Base-by-base conservation (phyloP, 2,329 filamentous ascomycete species). In the Diplodia mutila region DNA sequence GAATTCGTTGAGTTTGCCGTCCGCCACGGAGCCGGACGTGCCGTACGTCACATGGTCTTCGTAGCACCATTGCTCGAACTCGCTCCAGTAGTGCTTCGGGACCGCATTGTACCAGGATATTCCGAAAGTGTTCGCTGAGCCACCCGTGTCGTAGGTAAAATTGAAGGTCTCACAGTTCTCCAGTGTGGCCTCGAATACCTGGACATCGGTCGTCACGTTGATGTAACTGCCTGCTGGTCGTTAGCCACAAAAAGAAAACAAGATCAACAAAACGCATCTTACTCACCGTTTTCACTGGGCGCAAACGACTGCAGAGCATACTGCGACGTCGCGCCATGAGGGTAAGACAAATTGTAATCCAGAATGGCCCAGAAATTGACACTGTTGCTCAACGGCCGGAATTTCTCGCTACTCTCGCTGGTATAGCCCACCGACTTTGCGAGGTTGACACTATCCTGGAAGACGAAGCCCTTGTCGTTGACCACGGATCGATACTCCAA, bases 241-340 rank as follows among this genome's bases (percentile, higher is more conserved):
- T 46, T 11, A 46, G n/a, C 42, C n/a, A 11, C n/a, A 46, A 11
- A n/a, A 21, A 9, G 11, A 37, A 37, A 37, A 3, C 2, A 37
- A 37, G 34, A 12, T 9, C 34, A 46, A 46, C 18, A 11, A 46
- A 6, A 46, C 42, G 37, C 14, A 9, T 3, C 14, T 9, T 8
- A n/a, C 55, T n/a, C 39, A 63, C 59, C 59, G 6, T 25, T 3
- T 7, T 63, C 59, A 12, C 48, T 12, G 9, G 42, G n/a, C 2
- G 48, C 39, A n/a, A 63, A 63, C 2, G 59, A 51, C 27, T 63
- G 59, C 4, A 46, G 48, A 34, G 59, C 21, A 34, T 32, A 51
- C n/a, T 63, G 14, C 25, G 39, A 21, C 18, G 59, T 63, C 27
- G 59, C 49, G 1, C 59, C 59, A 23, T 27, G 42, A 21, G 59